phyloP scores from a whole-genome alignment of 768 basidiomycete species.

The Termitomyces sp. region DNA sequence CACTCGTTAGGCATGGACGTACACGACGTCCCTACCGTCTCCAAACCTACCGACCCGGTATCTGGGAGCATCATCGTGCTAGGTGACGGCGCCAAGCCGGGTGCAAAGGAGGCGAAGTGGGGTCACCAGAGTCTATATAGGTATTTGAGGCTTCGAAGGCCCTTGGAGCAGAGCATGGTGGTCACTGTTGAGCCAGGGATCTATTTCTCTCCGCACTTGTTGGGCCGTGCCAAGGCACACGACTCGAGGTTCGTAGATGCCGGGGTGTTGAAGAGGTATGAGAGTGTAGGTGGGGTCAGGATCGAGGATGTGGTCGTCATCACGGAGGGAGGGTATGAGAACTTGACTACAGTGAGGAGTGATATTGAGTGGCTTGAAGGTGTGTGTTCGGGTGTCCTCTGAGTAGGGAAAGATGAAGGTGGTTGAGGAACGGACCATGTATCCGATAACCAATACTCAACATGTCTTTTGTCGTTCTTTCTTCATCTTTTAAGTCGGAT shows the following conservation, averaged over 20 bases:
- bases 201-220: conserved; percentile 78
- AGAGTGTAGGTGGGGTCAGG: conserved; percentile 83
- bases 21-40: conserved; percentile 85
- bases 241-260: conserved; percentile 64
- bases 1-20: conserved; percentile 93
- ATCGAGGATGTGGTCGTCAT: conserved; percentile 92
- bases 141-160: conserved; percentile 74
- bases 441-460: neutral
- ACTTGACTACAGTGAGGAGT: conserved; percentile 80
- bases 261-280: conserved; percentile 63
- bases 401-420: conserved; percentile 5
- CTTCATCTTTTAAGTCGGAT: neutral
- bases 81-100: conserved; percentile 3
- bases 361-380: conserved; percentile 80
- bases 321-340: conserved; percentile 68
- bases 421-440: neutral
- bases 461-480: neutral
- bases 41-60: conserved; percentile 48
- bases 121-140: conserved; percentile 67
- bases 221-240: conserved; percentile 59
- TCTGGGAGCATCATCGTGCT: conserved; percentile 33
- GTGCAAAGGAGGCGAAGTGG: conserved; percentile 7
- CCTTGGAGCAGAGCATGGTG: conserved; percentile 76
- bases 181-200: conserved; percentile 90
- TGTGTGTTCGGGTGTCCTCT: conserved; percentile 65